phyloP scores from a whole-genome alignment of 2,329 filamentous ascomycete species.

The Fusarium fujikuroi region DNA sequence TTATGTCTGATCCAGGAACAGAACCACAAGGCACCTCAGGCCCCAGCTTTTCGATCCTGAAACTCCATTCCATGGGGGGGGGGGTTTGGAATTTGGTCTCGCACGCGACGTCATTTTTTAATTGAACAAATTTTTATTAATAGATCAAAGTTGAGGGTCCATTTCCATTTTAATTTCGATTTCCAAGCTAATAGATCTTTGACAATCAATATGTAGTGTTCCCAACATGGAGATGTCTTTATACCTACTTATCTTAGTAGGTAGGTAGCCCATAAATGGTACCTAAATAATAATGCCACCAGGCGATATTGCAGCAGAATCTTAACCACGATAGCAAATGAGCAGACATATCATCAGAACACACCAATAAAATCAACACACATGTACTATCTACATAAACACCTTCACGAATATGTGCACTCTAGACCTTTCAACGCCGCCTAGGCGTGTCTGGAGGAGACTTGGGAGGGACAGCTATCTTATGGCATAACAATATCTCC shows the following conservation, averaged over 20 bases:
- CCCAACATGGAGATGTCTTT: neutral
- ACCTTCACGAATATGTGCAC: neutral
- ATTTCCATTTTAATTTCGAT: neutral
- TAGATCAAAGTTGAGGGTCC: neutral
- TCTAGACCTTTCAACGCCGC: neutral
- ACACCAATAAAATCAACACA: neutral
- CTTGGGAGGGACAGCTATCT: neutral
- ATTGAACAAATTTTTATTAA: constrained; percentile 1
- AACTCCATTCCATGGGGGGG: constrained; percentile 7
- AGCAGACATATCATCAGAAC: neutral
- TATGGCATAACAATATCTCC: neutral
- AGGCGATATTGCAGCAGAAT: neutral
- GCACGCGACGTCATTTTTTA: constrained; percentile 22
- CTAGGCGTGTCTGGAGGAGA: neutral
- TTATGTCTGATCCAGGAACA: constrained; percentile 37
- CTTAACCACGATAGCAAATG: neutral
- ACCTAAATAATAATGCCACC: neutral
- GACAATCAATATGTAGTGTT: neutral
- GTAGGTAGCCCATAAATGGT: neutral
- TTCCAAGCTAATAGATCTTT: neutral
- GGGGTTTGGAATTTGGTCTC: constrained; percentile 1
- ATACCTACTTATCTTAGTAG: neutral
- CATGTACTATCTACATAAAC: neutral
- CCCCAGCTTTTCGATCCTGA: constrained; percentile 14
- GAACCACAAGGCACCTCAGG: neutral